Evolutionary conservation across 1,139 yeast genomes (phyloP).

Genomic region (Yarrowia galli): DNA sequence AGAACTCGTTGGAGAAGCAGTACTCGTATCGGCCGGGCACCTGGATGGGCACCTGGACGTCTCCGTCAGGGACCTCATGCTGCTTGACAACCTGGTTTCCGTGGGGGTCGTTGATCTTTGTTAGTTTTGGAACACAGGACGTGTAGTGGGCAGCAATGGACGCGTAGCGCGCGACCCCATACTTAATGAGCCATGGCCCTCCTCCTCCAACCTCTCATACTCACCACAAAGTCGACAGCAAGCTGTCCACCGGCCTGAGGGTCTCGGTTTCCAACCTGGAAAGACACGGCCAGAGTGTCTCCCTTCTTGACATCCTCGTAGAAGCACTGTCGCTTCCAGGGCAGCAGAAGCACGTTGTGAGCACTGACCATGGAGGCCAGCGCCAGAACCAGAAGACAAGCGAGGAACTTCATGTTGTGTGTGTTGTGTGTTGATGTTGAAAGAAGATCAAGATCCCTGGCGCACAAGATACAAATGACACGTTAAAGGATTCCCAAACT

Average conservation of each 20-base stretch:
- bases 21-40: constrained; percentile 78
- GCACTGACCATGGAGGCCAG: constrained; percentile 54
- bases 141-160: neutral
- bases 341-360: constrained; percentile 83
- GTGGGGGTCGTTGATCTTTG: constrained; percentile 62
- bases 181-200: neutral
- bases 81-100: constrained; percentile 62
- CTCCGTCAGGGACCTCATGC: constrained; percentile 79
- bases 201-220: constrained; percentile 40
- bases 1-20: constrained; percentile 89
- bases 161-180: neutral
- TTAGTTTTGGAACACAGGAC: too few species aligned
- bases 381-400: constrained; percentile 40
- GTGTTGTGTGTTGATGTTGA: constrained; percentile 15
- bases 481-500: constrained; percentile 33
- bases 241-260: constrained; percentile 79
- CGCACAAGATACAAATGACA: constrained; percentile 7
- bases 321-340: constrained; percentile 88
- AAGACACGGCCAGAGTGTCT: constrained; percentile 87
- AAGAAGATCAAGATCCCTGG: constrained; percentile 4
- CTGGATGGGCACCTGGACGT: constrained; percentile 69
- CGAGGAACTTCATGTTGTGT: constrained; percentile 29
- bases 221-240: constrained; percentile 66
- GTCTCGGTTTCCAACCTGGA: constrained; percentile 94
- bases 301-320: constrained; percentile 80